A percentile compares a stretch with the other conserved stretches of the same genome.
phyloP scores from a whole-genome alignment of 495 filamentous ascomycete species.

The Copromyces sp. region DNA sequence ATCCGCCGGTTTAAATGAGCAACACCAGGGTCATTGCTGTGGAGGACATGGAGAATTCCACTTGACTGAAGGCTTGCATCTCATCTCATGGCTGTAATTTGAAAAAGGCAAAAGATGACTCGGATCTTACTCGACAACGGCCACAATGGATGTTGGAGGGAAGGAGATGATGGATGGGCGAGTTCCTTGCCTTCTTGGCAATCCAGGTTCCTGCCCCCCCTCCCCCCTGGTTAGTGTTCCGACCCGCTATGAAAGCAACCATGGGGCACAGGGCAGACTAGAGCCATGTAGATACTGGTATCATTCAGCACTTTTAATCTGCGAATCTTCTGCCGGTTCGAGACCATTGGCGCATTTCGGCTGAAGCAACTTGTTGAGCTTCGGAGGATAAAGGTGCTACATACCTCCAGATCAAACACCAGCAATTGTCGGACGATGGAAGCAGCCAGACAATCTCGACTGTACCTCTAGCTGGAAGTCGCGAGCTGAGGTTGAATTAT shows the following conservation, averaged over 20 bases:
- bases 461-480: background rate
- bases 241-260: background rate
- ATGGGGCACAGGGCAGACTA: background rate
- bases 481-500: background rate
- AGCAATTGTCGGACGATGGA: background rate
- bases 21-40: background rate
- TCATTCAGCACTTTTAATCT: background rate
- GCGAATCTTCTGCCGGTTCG: background rate
- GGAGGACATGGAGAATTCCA: background rate
- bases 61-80: background rate
- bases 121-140: background rate
- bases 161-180: background rate
- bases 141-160: background rate
- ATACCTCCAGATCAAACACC: background rate
- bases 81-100: background rate
- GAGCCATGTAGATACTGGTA: background rate
- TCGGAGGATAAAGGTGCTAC: background rate
- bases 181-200: background rate
- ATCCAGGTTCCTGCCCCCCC: background rate
- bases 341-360: background rate
- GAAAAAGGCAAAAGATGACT: background rate
- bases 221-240: background rate
- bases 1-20: background rate
- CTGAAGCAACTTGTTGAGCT: background rate
- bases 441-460: background rate